These are phyloP conservation scores for Marchantia paleacea DNA, from an alignment of 225 moss, liverwort and hornwort species.

Conservation along the genomic window DNA sequence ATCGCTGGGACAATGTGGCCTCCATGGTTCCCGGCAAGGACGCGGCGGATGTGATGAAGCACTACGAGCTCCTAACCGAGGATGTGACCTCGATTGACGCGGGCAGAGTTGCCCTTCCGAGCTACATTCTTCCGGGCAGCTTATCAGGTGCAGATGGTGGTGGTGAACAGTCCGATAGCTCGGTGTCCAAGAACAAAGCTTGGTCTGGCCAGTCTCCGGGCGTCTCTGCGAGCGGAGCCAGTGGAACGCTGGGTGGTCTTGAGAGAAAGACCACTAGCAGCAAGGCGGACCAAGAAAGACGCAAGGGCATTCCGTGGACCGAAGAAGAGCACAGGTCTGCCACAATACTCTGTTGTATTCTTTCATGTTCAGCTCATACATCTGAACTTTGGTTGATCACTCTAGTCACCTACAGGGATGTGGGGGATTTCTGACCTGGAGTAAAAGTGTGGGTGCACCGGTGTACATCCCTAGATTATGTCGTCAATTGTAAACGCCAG, in stretches of 20 bases:
- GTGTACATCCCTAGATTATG: neutral
- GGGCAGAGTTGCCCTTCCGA: constrained; percentile 73
- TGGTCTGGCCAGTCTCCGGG: constrained; percentile 67
- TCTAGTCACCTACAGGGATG: neutral
- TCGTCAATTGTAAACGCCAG: neutral
- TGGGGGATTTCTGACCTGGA: no score
- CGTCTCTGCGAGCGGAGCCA: constrained; percentile 37
- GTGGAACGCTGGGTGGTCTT: constrained; percentile 8
- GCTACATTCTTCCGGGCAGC: constrained; percentile 62
- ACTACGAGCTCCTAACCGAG: constrained; percentile 72
- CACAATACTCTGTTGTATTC: no score
- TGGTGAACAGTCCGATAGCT: constrained; percentile 59
- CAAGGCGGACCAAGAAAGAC: constrained; percentile 87
- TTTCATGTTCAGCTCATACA: neutral
- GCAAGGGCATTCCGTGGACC: constrained; percentile 92
- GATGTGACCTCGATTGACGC: constrained; percentile 75
- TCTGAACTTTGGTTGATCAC: neutral
- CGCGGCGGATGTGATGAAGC: constrained; percentile 69
- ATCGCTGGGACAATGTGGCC: constrained; percentile 81
- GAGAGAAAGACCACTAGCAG: constrained; percentile 28
- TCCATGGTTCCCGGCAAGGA: constrained; percentile 70
- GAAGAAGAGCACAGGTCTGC: constrained; percentile 94
- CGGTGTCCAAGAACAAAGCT: constrained; percentile 55
- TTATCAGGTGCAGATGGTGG: constrained; percentile 27
- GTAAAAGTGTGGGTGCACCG: no score